Base-by-base conservation (phyloP, 805 yeast species). In the Yamadazyma sp. region DNA sequence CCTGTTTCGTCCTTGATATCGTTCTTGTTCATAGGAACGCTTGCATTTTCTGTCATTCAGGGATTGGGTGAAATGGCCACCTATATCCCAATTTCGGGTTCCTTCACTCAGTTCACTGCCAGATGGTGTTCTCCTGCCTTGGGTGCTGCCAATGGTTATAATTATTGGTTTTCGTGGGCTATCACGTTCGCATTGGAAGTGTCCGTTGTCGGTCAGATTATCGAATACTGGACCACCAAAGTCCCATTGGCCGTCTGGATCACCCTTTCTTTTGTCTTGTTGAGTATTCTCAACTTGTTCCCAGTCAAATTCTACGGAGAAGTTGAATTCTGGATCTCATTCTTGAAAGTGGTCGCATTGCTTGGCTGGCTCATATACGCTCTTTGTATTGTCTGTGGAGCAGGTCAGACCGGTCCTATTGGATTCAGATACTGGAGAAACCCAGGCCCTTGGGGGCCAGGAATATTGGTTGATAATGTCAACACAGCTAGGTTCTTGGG, bases 51-150 rank as follows among this genome's bases (percentile, higher is more conserved):
- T 10, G 84, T 83, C 35, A 78, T 85, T 14, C 89, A 82, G 54
- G 73, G 83, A 3, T 63, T 84, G 40, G 90, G 89, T 52, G 91
- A 84, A 59, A 81, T 84, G 90, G 88, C 89, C 35, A 82, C 89
- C 7, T 80, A 73, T 47, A 78, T 83, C 12, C 90, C 90, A 6
- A 75, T 80, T 28, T 65, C 82, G 4, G 80, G 80, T 38, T 80
- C 87, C 0, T 81, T 82, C 60, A 75, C 84, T 20, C 84, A 80
- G 31, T 83, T 82, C 54, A 71, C 81, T n/a, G 68, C 82, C 9
- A 67, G 84, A 49, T 83, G 82, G 66, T 57, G 81, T 20, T 77
- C 83, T 4, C 83, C 82, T n/a, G 77, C 89, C 6, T 57, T 80
- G 26, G 91, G 90, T 40, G 83, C 80, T 28, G 80, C 88, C 20